Evolutionary conservation across 345 rosid genomes (phyloP), one percentile per base, ranked within the genome.

Genomic region (Salix arbutifolia): DNA sequence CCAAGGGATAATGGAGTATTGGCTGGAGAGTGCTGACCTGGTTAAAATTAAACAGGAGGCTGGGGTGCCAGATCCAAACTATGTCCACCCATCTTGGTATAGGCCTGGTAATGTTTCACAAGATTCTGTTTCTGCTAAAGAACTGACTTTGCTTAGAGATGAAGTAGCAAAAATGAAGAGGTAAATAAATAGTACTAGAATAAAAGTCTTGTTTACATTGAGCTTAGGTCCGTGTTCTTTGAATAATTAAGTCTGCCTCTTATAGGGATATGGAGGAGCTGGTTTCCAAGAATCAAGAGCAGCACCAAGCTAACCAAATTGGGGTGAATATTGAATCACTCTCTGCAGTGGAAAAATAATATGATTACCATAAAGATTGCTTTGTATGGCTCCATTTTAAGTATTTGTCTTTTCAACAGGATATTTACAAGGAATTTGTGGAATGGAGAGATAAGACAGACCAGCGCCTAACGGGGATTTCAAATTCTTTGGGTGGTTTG

Each of bases 1-100:
- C 0, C 83, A 87, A 53, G 99, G 99, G 65, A 75, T 79, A 38
- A 91, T 95, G 97, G 88, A 90, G 79, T 95, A 91, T 74, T 95
- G 99, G 99, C 87, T 95, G 44, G 99, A 95, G 85, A 89, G 84
- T 85, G 91, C 97, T 71, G 96, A 92, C 76, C 78, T 91, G 73
- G 83, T 82, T 80, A 83, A 89, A 72, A 83, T 88, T 48, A 88
- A 86, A 75, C 88, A 66, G 67, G 97, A 89, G 82, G 88, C 92
- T 66, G 90, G 97, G 68, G 80, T 85, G 40, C 79, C 88, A 60
- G 91, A 89, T 82, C 88, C 91, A 77, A 84, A 67, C 40, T 91
- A 86, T 84, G 67, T 85, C 83, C 91, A 92, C 38, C 90, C 91
- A 6, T 80, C 91, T 65, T 85, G 92, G 86, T 84, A 85, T 88